phyloP scores from a whole-genome alignment of 1,139 yeast genomes.

The Zygotorulaspora mrakii region DNA sequence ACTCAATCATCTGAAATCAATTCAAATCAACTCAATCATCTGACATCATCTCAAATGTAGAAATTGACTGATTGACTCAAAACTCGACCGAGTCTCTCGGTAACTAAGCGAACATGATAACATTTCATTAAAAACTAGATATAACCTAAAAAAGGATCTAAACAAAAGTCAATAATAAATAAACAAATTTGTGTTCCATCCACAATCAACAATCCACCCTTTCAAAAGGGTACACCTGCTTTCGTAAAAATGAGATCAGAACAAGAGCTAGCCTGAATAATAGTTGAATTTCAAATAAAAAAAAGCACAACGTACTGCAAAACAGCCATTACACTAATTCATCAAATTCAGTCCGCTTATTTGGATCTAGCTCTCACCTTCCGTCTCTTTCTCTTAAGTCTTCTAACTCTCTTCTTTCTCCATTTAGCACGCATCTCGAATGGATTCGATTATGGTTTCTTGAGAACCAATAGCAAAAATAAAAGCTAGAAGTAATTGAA shows the following conservation, averaged over 20 bases:
- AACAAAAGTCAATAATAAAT: background rate
- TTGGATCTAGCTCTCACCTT: constrained; percentile 99
- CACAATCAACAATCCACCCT: background rate
- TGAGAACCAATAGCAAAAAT: constrained; percentile 8
- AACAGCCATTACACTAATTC: background rate
- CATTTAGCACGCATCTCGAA: constrained; percentile 80
- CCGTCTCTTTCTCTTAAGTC: constrained; percentile 99
- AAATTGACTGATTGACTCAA: no score
- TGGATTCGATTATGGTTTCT: constrained; percentile 23
- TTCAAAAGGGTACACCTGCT: no score
- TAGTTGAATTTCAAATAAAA: constrained; percentile 2
- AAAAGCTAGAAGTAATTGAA: constrained; percentile 12
- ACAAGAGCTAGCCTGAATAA: constrained; percentile 3
- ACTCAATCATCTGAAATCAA: no score
- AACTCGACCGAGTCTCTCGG: background rate
- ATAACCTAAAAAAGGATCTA: constrained; percentile 1
- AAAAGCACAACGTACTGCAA: background rate
- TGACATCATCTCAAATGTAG: no score
- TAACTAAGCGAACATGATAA: constrained; percentile 3
- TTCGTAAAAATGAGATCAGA: constrained; percentile 1
- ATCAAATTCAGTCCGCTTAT: constrained; percentile 56
- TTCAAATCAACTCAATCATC: no score
- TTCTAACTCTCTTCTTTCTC: constrained; percentile 99
- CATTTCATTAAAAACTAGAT: constrained; percentile 4
- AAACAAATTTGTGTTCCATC: background rate